Evolutionary conservation across 73 alveolate genomes (phyloP).

Genomic region (Paramecium sexaurelia): DNA sequence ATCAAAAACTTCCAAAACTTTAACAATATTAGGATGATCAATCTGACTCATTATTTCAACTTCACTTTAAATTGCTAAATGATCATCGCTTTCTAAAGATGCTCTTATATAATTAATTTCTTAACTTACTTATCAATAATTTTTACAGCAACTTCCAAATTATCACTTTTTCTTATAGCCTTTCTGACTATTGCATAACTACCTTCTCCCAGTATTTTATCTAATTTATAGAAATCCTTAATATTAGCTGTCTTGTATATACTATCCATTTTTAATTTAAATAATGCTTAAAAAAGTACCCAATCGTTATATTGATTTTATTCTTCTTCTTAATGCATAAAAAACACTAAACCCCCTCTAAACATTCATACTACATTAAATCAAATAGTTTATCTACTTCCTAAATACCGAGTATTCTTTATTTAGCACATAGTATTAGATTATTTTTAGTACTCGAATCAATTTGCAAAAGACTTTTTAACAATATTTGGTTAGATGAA

Average conservation of each 20-base stretch:
- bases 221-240: slow-evolving; percentile 59
- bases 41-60: slow-evolving; percentile 82
- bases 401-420: not conserved
- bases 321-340: slow-evolving; percentile 20
- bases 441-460: slow-evolving; percentile 45
- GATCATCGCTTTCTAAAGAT: slow-evolving; percentile 78
- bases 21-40: slow-evolving; percentile 91
- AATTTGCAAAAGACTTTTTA: not conserved
- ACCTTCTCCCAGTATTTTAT: slow-evolving; percentile 75
- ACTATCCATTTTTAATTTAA: slow-evolving; percentile 27
- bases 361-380: slow-evolving; percentile 48
- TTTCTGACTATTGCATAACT: slow-evolving; percentile 81
- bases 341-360: not conserved
- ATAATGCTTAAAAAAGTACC: slow-evolving; percentile 45
- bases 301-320: slow-evolving; percentile 42
- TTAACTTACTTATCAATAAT: slow-evolving; percentile 77
- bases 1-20: slow-evolving; percentile 80
- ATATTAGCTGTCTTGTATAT: slow-evolving; percentile 55
- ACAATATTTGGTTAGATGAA: not conserved
- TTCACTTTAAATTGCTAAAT: slow-evolving; percentile 77
- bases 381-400: slow-evolving; percentile 1
- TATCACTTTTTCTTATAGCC: slow-evolving; percentile 78
- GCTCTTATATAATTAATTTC: slow-evolving; percentile 36
- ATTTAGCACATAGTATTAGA: not conserved
- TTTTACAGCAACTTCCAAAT: slow-evolving; percentile 85